Evolutionary conservation across 169 alveolate genomes (phyloP).

Genomic region (Blepharisma undulans): DNA sequence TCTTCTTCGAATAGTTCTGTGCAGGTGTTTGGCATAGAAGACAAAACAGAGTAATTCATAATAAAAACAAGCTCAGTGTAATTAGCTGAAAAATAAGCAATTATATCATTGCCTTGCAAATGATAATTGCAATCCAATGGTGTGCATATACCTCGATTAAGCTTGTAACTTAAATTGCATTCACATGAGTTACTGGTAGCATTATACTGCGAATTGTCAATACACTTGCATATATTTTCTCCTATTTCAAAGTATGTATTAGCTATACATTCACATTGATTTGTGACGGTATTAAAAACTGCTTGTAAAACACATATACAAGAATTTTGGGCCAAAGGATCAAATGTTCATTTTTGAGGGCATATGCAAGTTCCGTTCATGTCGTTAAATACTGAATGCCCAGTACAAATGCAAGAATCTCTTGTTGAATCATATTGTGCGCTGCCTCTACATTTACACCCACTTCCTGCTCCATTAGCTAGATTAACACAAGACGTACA

Average conservation of each 20-base stretch:
- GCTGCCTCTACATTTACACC: conserved; percentile 1
- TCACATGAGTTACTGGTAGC: neutral
- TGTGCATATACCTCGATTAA: neutral
- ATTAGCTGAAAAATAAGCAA: conserved; percentile 5
- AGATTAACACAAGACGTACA: neutral
- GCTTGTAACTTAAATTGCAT: neutral
- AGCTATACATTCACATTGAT: too few species aligned
- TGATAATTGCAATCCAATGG: conserved; percentile 21
- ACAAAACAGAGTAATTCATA: neutral
- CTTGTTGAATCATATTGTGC: too few species aligned
- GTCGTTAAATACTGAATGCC: too few species aligned
- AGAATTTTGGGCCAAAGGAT: too few species aligned
- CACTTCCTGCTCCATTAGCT: neutral
- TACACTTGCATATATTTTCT: too few species aligned
- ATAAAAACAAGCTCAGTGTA: neutral
- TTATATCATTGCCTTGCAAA: neutral
- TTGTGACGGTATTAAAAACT: too few species aligned
- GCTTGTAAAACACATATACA: too few species aligned
- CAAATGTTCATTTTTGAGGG: too few species aligned
- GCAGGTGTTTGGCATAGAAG: neutral
- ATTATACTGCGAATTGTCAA: neutral
- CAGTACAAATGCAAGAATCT: too few species aligned
- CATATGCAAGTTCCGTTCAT: too few species aligned
- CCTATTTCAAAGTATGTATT: too few species aligned
- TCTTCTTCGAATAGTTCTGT: neutral